Evolutionary conservation across 2,329 filamentous ascomycete genomes (phyloP).

Genomic region (Monosporascus sp.): DNA sequence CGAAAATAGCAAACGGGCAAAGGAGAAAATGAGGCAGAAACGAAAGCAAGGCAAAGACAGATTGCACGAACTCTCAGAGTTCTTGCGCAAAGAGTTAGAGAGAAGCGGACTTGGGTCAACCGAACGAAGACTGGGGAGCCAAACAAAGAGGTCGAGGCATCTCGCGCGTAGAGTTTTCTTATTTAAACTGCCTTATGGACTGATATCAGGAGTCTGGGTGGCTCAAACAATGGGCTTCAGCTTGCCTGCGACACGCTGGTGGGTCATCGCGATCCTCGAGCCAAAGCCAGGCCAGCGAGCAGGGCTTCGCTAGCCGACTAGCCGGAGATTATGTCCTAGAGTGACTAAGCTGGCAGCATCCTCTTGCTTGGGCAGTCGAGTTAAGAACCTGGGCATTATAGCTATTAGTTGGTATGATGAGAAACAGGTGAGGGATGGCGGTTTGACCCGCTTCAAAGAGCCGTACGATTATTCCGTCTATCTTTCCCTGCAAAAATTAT

Average conservation of each 20-base stretch:
- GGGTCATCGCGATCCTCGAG: background rate
- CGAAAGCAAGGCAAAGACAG: conserved; percentile 19
- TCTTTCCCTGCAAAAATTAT: too few relatives aligned
- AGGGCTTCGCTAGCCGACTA: background rate
- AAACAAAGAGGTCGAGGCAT: conserved; percentile 10
- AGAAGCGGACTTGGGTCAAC: conserved; percentile 23
- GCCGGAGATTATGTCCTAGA: background rate
- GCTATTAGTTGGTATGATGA: too few relatives aligned
- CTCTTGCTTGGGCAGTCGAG: too few relatives aligned
- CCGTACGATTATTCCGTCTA: too few relatives aligned
- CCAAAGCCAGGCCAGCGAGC: background rate
- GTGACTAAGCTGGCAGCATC: background rate
- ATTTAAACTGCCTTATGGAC: background rate
- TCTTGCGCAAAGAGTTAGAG: conserved; percentile 26
- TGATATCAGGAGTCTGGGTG: background rate
- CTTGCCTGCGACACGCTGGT: background rate
- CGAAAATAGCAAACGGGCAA: conserved; percentile 3
- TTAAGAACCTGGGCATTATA: too few relatives aligned
- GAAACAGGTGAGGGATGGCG: too few relatives aligned
- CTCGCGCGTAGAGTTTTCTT: background rate
- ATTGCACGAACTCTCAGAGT: conserved; percentile 44
- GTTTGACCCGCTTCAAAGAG: too few relatives aligned
- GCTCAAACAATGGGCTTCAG: background rate
- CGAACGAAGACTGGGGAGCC: conserved; percentile 22
- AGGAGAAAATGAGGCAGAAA: conserved; percentile 15